Evolutionary conservation across 75 land plant genomes (phyloP), one percentile per base, ranked within the genome.

Genomic region (Selaginella tamariscina): DNA sequence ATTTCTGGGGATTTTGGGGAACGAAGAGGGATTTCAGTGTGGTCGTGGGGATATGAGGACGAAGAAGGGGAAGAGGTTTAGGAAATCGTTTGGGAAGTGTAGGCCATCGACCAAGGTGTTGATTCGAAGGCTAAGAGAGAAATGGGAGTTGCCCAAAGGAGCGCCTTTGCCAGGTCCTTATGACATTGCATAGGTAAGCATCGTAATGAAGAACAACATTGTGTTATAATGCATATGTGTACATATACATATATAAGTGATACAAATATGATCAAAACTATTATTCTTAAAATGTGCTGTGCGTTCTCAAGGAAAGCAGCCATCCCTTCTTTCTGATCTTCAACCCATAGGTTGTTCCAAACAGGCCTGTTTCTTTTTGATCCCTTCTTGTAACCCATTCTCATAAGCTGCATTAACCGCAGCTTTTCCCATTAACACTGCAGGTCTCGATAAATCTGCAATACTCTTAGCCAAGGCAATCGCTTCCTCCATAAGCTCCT

Each of bases 1-100:
- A n/a, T n/a, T n/a, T n/a, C n/a, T n/a, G n/a, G n/a, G n/a, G n/a
- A n/a, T n/a, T n/a, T n/a, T n/a, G 49, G 15, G 49, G 49, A 39
- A 15, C 11, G 49, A 39, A 15, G 49, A 39, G 49, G 49, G 49
- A 39, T 39, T 39, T 15, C 15, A 39, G 67, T 92, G 97, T 74
- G 97, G 97, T 1, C 65, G 97, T 27, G 97, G 97, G 1, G 97
- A 92, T 77, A 92, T 86, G 94, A 88, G 67, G 82, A 92, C 94
- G 30, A 88, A 88, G 81, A 77, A 65, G 24, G 97, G 97, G 72
- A 92, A 92, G 82, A 77, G 85, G 27, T 88, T 88, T 82, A 88
- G 82, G 67, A 89, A 89, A 0, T 79, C 86, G 54, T 88, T 68
- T 66, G 97, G 97, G 8, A 92, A 86, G 72, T 23, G 79, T 27